Conservation (phyloP, 768 basidiomycete species). For the Trametes meyenii region DNA sequence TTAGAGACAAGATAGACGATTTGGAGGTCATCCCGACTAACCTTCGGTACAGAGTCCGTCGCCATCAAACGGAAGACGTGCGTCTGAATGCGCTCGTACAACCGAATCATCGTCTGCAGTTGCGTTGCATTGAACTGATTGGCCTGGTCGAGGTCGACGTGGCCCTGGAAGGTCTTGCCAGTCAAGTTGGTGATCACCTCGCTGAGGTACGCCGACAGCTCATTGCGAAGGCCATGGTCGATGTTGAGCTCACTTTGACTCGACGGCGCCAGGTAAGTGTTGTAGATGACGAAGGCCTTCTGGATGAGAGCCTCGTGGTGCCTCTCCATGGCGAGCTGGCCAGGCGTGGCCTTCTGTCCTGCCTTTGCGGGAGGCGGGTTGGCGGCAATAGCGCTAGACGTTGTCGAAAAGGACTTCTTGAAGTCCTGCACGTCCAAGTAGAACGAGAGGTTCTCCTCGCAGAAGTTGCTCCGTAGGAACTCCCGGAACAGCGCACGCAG, state of each 20-base stretch:
- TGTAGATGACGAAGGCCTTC: constrained; percentile 92
- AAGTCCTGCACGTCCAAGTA: constrained; percentile 98
- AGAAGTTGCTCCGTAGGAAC: constrained; percentile 91
- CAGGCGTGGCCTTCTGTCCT: constrained; percentile 54
- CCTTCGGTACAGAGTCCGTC: constrained; percentile 98
- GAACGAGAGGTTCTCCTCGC: constrained; percentile 97
- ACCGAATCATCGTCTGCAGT: constrained; percentile 86
- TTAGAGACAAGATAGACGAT: constrained; percentile 6
- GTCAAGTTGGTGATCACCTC: constrained; percentile 81
- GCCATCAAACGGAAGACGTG: constrained; percentile 99
- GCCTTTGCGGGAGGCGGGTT: constrained; percentile 40
- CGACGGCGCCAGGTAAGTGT: constrained; percentile 93
- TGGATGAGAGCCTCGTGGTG: constrained; percentile 95
- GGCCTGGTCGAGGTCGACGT: constrained; percentile 80
- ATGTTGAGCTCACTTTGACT: constrained; percentile 98
- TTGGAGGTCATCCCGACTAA: constrained; percentile 34
- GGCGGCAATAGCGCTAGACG: constrained; percentile 83
- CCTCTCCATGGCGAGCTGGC: constrained; percentile 91
- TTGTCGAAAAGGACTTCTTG: constrained; percentile 93
- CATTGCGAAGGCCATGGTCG: constrained; percentile 93
- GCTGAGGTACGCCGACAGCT: constrained; percentile 90
- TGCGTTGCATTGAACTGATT: constrained; percentile 92
- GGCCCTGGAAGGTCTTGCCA: constrained; percentile 78
- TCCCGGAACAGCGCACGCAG: constrained; percentile 91
- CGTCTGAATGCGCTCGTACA: constrained; percentile 95